Conservation (phyloP, 202 grass and related monocot genomes). For the Zoysia matrella region DNA sequence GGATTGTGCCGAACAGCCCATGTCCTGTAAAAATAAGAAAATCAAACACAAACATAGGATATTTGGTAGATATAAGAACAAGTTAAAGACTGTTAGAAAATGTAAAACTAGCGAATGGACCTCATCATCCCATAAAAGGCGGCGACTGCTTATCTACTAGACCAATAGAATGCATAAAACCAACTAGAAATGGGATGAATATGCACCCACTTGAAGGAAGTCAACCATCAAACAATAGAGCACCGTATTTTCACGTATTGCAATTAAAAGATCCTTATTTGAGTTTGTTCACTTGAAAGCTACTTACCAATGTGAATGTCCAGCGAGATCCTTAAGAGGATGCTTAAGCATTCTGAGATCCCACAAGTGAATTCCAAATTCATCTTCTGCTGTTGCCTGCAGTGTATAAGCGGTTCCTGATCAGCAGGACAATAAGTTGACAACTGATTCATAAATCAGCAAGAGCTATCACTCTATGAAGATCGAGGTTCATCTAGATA, state of each 20-base stretch:
- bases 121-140: background rate
- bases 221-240: slow-evolving; percentile 3
- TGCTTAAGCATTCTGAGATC: too few relatives aligned
- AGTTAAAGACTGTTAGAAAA: background rate
- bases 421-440: too few relatives aligned
- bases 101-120: background rate
- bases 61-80: slow-evolving; percentile 12
- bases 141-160: background rate
- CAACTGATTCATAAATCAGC: too few relatives aligned
- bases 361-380: too few relatives aligned
- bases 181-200: slow-evolving; percentile 8
- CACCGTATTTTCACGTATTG: slow-evolving; percentile 25
- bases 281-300: slow-evolving; percentile 33
- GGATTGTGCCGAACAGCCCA: slow-evolving; percentile 85
- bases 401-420: too few relatives aligned
- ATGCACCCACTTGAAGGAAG: slow-evolving; percentile 4
- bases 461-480: too few relatives aligned
- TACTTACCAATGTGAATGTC: slow-evolving; percentile 39
- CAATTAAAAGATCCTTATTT: slow-evolving; percentile 33
- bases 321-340: too few relatives aligned
- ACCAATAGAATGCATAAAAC: slow-evolving; percentile 19
- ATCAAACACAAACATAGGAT: background rate
- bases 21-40: slow-evolving; percentile 69
- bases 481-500: too few relatives aligned
- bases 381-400: too few relatives aligned